Base-by-base conservation (phyloP, 2,329 filamentous ascomycete genomes). In the Fusarium miscanthi region DNA sequence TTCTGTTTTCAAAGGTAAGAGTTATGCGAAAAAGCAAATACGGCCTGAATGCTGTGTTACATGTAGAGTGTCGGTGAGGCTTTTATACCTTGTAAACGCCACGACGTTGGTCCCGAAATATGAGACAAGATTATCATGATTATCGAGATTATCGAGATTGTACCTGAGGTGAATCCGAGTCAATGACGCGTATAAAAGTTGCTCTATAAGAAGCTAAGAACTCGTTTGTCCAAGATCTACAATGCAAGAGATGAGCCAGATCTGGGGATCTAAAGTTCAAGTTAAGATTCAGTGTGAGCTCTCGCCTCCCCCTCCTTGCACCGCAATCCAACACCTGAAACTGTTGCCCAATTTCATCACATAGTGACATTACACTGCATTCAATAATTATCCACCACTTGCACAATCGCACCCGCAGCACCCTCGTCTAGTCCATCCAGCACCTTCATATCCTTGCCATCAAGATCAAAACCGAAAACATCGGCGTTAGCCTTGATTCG, bases 401-500 rank as follows among this genome's bases (percentile, higher is more conserved):
- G 59, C 2, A 78, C 77, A 60, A 79, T 72, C 2, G 77, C 67
- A 9, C 77, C 77, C 2, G 56, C 66, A 2, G 49, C 53, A 9
- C 77, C 76, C 56, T 76, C 65, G 12, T 79, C 77, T 11, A 79
- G 46, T 9, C 49, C 67, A 38, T 81, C 68, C 38, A 81, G 42
- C 1, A 63, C 53, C 8, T 53, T 65, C 87, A 93, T 89, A 63
- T 92, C 90, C 23, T 87, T 85, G 21, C 81, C 79, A 16, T 81
- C 82, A 10, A 93, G 81, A 35, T 86, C 82, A 75, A 92, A 92
- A 31, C 84, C 84, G 77, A 86, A 92, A 0, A 92, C 84, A 61
- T 90, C 84, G 0, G 86, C 86, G 75, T 92, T 92, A 40, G 85
- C 83, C 68, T 80, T 82, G 70, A 92, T 92, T 17, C 90, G 84